Conservation (phyloP, 2,329 filamentous ascomycete species). For the Penicillium sp. region DNA sequence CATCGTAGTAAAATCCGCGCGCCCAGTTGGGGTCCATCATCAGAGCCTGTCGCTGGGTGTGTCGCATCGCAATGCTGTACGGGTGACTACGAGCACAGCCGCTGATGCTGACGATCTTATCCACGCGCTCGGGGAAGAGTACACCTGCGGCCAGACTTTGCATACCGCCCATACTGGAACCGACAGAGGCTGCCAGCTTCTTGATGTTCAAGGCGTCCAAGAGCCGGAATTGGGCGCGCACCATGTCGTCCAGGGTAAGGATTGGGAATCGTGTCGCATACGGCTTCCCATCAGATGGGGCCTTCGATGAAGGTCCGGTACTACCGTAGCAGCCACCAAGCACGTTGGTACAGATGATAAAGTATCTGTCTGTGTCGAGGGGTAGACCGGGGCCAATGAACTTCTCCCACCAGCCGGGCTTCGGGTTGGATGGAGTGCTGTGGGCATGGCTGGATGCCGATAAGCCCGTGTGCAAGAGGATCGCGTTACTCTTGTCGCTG, state of each 20-base stretch:
- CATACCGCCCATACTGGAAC: slow-evolving; percentile 98
- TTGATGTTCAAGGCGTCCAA: slow-evolving; percentile 72
- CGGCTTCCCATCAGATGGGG: slow-evolving; percentile 78
- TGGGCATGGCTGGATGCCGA: slow-evolving; percentile 97
- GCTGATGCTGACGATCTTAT: slow-evolving; percentile 79
- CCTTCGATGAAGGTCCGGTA: slow-evolving; percentile 80
- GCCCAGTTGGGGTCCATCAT: slow-evolving; percentile 99
- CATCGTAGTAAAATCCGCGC: slow-evolving; percentile 85
- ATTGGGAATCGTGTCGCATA: slow-evolving; percentile 96
- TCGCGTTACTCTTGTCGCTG: slow-evolving; percentile 74
- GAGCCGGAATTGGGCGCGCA: slow-evolving; percentile 85
- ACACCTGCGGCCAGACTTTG: slow-evolving; percentile 84
- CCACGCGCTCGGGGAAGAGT: slow-evolving; percentile 75
- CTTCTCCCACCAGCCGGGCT: slow-evolving; percentile 97
- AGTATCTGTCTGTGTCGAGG: slow-evolving; percentile 86
- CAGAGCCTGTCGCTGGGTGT: slow-evolving; percentile 92
- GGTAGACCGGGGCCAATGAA: slow-evolving; percentile 87
- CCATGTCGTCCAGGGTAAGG: slow-evolving; percentile 95
- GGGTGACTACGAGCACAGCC: slow-evolving; percentile 92
- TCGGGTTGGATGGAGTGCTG: slow-evolving; percentile 78
- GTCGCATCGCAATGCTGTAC: slow-evolving; percentile 97
- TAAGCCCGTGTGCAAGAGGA: slow-evolving; percentile 86
- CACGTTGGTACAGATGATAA: slow-evolving; percentile 93
- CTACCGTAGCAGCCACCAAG: slow-evolving; percentile 94
- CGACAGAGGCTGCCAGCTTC: slow-evolving; percentile 84